Conservation (phyloP, 495 filamentous ascomycete genomes). For the Aspergillus incahuasiensis region DNA sequence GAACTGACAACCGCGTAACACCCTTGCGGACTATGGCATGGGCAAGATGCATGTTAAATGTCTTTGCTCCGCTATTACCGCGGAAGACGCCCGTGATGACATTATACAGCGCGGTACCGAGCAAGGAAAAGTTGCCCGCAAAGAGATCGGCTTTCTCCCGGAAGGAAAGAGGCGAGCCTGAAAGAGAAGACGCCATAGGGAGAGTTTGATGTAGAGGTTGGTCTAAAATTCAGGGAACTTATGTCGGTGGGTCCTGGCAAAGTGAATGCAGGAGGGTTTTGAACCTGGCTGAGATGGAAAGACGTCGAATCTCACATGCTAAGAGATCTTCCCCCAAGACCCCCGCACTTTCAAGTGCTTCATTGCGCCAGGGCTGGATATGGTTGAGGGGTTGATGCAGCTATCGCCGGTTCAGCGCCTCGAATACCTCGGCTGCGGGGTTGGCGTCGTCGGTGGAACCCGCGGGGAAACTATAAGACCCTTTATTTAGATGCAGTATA, state of each 20-base stretch:
- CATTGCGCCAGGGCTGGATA: too few relatives aligned
- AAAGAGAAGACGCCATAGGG: conserved; percentile 13
- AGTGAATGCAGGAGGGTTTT: background rate
- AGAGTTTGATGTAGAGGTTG: background rate
- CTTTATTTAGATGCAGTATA: too few relatives aligned
- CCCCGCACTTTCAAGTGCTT: background rate
- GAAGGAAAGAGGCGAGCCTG: conserved; percentile 25
- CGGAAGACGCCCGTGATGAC: conserved; percentile 36
- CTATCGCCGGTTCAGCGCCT: background rate
- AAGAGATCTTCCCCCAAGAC: background rate
- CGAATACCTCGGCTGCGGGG: conserved; percentile 1
- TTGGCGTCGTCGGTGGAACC: background rate
- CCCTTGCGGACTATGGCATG: conserved; percentile 26
- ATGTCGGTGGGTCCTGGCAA: background rate
- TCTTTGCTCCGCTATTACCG: conserved; percentile 29
- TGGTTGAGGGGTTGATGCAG: background rate
- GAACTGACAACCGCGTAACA: conserved; percentile 17
- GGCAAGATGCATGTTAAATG: conserved; percentile 31
- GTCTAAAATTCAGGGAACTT: background rate
- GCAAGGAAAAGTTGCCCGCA: conserved; percentile 18
- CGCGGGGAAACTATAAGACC: background rate
- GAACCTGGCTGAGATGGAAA: background rate
- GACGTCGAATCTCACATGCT: background rate
- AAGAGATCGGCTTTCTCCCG: conserved; percentile 35
- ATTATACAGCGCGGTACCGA: conserved; percentile 23